Evolutionary conservation across 2,329 filamentous ascomycete genomes (phyloP).

Genomic region (Elsinoe necatrix): DNA sequence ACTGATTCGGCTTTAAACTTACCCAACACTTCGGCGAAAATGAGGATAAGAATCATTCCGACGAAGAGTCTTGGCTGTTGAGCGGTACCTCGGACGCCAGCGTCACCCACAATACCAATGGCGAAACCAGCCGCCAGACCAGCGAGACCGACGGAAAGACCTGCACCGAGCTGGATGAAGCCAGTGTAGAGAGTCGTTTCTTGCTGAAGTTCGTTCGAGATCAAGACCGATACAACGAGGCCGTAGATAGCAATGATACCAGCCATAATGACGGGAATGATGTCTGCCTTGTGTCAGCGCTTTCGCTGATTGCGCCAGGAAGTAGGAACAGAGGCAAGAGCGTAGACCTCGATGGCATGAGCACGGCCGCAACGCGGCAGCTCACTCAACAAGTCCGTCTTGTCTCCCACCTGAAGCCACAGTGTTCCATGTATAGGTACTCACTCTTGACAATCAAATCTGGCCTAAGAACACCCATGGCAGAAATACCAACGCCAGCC

Average conservation of each 20-base stretch:
- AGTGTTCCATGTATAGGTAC: slow-evolving; percentile 33
- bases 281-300: slow-evolving; percentile 52
- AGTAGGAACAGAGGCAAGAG: no score
- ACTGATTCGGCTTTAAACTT: slow-evolving; percentile 33
- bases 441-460: slow-evolving; percentile 99
- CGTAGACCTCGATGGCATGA: no score
- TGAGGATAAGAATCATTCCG: slow-evolving; percentile 97
- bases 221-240: slow-evolving; percentile 46
- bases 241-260: slow-evolving; percentile 99
- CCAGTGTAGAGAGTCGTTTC: slow-evolving; percentile 41
- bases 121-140: slow-evolving; percentile 38
- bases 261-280: slow-evolving; percentile 99
- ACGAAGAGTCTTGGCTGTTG: slow-evolving; percentile 83
- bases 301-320: neutral
- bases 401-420: neutral
- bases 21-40: slow-evolving; percentile 99
- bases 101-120: slow-evolving; percentile 58
- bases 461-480: slow-evolving; percentile 95
- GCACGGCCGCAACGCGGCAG: no score
- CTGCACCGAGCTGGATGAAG: slow-evolving; percentile 47
- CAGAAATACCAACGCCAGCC: slow-evolving; percentile 95
- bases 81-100: slow-evolving; percentile 77
- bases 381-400: no score
- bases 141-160: slow-evolving; percentile 40
- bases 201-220: slow-evolving; percentile 45